Evolutionary conservation across 805 yeast genomes (phyloP).

Genomic region (Candida anglica): DNA sequence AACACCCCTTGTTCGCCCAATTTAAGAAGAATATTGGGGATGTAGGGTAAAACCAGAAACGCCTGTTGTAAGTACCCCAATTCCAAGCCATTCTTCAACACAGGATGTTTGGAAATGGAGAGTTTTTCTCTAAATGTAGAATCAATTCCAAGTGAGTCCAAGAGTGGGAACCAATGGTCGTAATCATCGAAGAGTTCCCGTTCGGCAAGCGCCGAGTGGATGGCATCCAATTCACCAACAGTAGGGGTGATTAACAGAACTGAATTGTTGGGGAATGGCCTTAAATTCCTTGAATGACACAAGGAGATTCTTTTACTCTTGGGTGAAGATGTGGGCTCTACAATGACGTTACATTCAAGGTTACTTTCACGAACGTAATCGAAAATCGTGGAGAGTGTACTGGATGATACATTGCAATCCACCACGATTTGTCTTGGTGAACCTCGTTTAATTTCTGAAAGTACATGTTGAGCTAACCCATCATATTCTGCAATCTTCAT

Average conservation of each 20-base stretch:
- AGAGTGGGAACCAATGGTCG: slow-evolving; percentile 69
- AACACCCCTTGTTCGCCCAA: slow-evolving; percentile 65
- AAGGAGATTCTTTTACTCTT: slow-evolving; percentile 52
- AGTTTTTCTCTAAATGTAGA: slow-evolving; percentile 44
- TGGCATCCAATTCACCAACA: slow-evolving; percentile 50
- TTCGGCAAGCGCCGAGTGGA: slow-evolving; percentile 47
- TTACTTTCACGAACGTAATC: slow-evolving; percentile 10
- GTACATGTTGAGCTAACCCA: slow-evolving; percentile 40
- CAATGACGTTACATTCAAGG: slow-evolving; percentile 32
- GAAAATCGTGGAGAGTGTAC: slow-evolving; percentile 36
- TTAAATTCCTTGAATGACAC: slow-evolving; percentile 20
- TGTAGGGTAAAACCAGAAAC: slow-evolving; percentile 68
- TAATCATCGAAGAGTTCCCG: slow-evolving; percentile 43
- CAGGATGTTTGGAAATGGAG: slow-evolving; percentile 21
- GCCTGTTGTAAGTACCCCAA: slow-evolving; percentile 61
- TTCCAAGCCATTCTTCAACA: slow-evolving; percentile 21
- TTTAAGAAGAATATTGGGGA: slow-evolving; percentile 64
- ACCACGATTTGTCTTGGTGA: slow-evolving; percentile 51
- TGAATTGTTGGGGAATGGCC: slow-evolving; percentile 45
- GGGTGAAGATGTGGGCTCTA: slow-evolving; percentile 76
- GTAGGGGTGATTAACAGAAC: slow-evolving; percentile 67
- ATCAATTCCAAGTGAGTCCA: slow-evolving; percentile 57
- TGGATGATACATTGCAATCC: slow-evolving; percentile 63
- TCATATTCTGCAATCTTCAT: slow-evolving; percentile 63
- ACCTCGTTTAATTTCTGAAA: slow-evolving; percentile 31